Evolutionary conservation across 177 flowering plant species (phyloP).

Genomic region (Vitis hybrid): DNA sequence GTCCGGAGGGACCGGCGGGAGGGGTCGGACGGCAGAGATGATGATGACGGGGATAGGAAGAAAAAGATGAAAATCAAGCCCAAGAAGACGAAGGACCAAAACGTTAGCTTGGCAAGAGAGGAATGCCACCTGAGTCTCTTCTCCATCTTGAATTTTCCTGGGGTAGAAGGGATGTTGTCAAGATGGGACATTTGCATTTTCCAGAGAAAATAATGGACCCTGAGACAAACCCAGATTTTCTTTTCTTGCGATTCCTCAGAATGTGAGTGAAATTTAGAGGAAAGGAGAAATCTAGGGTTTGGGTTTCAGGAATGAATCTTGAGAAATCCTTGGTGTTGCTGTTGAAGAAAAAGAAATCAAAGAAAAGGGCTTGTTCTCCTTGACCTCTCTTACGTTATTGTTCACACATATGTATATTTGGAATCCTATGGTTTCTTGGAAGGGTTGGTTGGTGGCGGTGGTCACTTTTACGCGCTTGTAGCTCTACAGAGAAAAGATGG

Average conservation of each 20-base stretch:
- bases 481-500: constrained; percentile 8
- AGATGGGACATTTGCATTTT: constrained; percentile 54
- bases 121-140: constrained; percentile 52
- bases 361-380: constrained; percentile 9
- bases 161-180: constrained; percentile 68
- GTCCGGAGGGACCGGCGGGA: constrained; percentile 55
- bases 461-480: constrained; percentile 10
- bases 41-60: constrained; percentile 42
- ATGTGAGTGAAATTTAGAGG: not conserved
- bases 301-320: not conserved
- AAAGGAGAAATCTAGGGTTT: constrained; percentile 22
- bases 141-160: constrained; percentile 85
- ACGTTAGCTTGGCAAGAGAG: constrained; percentile 49
- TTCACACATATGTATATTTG: not conserved
- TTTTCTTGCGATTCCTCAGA: no score
- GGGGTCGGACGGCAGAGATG: constrained; percentile 32
- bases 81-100: constrained; percentile 67
- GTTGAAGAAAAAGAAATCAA: constrained; percentile 16
- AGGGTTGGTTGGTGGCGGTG: constrained; percentile 17
- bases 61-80: constrained; percentile 52
- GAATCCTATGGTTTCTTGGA: constrained; percentile 39
- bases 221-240: not conserved
- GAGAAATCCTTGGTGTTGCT: constrained; percentile 1
- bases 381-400: constrained; percentile 2
- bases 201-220: constrained; percentile 8